Evolutionary conservation across 228 moss, liverwort and hornwort species (phyloP).

Genomic region (Sphagnum magellanicum): DNA sequence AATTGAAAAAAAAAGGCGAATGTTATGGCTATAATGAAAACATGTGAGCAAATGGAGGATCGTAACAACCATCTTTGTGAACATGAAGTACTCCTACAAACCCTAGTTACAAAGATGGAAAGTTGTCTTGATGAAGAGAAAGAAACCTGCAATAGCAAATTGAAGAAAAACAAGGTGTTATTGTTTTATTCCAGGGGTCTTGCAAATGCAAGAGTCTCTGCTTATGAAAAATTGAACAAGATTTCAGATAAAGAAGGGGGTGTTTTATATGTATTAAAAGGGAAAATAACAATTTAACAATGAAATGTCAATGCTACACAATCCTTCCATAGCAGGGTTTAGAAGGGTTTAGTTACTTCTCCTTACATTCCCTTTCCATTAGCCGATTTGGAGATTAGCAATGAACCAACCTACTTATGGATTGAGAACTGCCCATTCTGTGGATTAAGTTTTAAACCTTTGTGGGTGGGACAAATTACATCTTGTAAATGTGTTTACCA

Average conservation of each 20-base stretch:
- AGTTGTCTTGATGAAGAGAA: background rate
- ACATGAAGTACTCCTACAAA: no score
- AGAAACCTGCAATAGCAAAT: background rate
- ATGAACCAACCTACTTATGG: background rate
- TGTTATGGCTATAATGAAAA: no score
- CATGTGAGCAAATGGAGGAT: no score
- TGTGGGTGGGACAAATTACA: background rate
- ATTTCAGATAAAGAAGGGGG: background rate
- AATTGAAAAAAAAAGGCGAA: no score
- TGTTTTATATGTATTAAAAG: background rate
- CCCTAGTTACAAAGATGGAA: background rate
- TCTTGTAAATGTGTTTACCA: background rate
- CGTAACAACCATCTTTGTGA: no score
- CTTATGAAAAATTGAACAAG: background rate
- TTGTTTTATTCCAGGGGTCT: background rate
- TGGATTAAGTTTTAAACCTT: background rate
- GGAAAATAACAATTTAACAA: background rate
- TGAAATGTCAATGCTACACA: background rate
- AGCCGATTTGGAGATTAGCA: background rate
- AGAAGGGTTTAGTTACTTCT: background rate
- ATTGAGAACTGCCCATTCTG: background rate
- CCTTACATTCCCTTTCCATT: background rate
- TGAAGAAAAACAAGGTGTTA: background rate
- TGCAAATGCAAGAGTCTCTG: background rate
- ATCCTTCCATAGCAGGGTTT: background rate